Evolutionary conservation across 805 yeast species (phyloP).

Genomic region (Peterozyma toletana): DNA sequence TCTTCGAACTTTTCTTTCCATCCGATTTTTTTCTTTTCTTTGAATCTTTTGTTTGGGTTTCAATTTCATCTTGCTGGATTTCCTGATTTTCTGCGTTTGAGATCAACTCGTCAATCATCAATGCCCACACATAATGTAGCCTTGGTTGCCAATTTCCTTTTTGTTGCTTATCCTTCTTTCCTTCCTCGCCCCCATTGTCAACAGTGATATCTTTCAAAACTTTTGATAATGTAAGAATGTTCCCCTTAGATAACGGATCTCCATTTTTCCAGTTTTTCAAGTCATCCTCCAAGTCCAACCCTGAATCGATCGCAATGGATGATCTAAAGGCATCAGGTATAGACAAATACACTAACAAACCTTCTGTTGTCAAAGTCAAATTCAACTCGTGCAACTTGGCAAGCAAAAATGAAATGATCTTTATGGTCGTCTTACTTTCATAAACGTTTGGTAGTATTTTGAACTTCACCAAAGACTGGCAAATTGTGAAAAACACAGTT

Average conservation of each 20-base stretch:
- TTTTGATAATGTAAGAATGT: constrained; percentile 51
- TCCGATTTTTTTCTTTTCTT: constrained; percentile 35
- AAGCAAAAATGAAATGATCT: constrained; percentile 18
- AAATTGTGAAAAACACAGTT: constrained; percentile 66
- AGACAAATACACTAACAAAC: constrained; percentile 62
- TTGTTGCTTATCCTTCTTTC: constrained; percentile 33
- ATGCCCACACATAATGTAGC: constrained; percentile 71
- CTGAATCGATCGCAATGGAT: constrained; percentile 11
- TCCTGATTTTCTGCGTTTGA: background rate
- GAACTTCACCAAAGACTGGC: constrained; percentile 34
- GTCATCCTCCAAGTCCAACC: constrained; percentile 14
- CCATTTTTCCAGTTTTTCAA: constrained; percentile 54
- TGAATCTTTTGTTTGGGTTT: constrained; percentile 15
- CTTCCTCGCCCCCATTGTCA: constrained; percentile 29
- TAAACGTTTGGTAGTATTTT: constrained; percentile 16
- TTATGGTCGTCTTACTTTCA: constrained; percentile 4
- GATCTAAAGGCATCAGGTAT: constrained; percentile 28
- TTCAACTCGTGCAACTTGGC: constrained; percentile 40
- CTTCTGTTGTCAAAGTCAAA: constrained; percentile 68
- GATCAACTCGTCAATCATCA: constrained; percentile 36
- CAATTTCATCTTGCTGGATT: constrained; percentile 10
- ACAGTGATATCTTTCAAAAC: constrained; percentile 53
- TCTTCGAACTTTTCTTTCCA: constrained; percentile 12
- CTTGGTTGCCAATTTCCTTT: constrained; percentile 70
- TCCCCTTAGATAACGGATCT: constrained; percentile 70